Percentiles rank a stretch among this genome's conserved stretches.
These are phyloP conservation scores for Curvularia sp. DNA, from an alignment of 2,329 filamentous ascomycete genomes.

Conservation along the genomic window DNA sequence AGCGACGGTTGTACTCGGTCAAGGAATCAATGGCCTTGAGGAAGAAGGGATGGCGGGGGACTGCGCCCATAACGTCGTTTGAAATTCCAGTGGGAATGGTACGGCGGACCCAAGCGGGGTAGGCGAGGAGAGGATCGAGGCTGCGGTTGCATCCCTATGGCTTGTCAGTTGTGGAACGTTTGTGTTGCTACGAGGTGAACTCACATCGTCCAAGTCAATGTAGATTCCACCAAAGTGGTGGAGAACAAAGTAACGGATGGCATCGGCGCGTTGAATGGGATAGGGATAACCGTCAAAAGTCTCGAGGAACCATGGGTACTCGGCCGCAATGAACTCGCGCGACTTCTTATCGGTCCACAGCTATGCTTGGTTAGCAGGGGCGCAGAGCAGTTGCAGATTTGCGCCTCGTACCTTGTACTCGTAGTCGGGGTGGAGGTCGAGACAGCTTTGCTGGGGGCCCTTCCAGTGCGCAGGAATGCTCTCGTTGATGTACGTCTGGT, in stretches of 20 bases:
- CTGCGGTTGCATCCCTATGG: conserved; percentile 69
- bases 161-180: conserved; percentile 11
- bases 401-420: conserved; percentile 68
- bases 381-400: conserved; percentile 27
- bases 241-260: conserved; percentile 81
- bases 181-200: conserved; percentile 24
- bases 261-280: conserved; percentile 78
- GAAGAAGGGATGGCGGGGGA: conserved; percentile 78
- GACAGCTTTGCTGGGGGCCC: conserved; percentile 69
- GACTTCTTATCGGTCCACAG: conserved; percentile 78
- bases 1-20: conserved; percentile 71
- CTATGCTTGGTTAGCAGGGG: conserved; percentile 51
- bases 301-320: conserved; percentile 75
- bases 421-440: conserved; percentile 72
- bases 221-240: conserved; percentile 81
- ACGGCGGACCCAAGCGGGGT: conserved; percentile 73
- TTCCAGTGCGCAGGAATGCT: conserved; percentile 72
- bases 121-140: conserved; percentile 71
- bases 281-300: conserved; percentile 77
- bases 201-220: conserved; percentile 76
- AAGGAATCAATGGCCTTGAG: conserved; percentile 71
- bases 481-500: conserved; percentile 77
- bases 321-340: conserved; percentile 72
- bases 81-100: conserved; percentile 79
- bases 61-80: conserved; percentile 79